A percentile compares a stretch with the other conserved stretches of the same genome.
These are phyloP conservation scores for Eremothecium gossypii DNA, from an alignment of 1,139 yeast species.

Conservation along the genomic window DNA sequence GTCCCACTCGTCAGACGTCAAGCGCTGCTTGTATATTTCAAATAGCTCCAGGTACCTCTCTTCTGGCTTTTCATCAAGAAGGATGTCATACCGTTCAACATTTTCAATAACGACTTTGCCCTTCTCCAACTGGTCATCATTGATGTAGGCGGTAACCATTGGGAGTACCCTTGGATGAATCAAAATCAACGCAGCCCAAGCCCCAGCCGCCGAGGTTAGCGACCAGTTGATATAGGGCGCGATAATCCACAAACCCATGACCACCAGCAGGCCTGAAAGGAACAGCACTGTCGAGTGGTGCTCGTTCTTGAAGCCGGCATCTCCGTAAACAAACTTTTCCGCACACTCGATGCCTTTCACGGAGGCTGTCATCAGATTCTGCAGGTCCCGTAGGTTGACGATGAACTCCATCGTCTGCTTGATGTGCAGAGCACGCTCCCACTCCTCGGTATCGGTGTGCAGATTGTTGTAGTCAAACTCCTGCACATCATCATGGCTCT, in stretches of 20 bases:
- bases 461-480: conserved; percentile 14
- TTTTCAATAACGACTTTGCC: conserved; percentile 22
- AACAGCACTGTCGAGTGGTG: conserved; percentile 49
- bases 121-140: conserved; percentile 17
- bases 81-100: conserved; percentile 41
- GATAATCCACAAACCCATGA: conserved; percentile 38
- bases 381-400: conserved; percentile 36
- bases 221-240: conserved; percentile 68
- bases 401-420: conserved; percentile 32
- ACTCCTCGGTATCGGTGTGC: conserved; percentile 11
- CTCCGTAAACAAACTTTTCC: conserved; percentile 50
- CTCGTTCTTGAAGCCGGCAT: conserved; percentile 70
- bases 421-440: conserved; percentile 19
- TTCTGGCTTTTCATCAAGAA: conserved; percentile 63
- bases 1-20: conserved; percentile 53
- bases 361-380: conserved; percentile 48
- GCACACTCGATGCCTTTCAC: conserved; percentile 43
- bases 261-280: conserved; percentile 37
- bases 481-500: conserved; percentile 29
- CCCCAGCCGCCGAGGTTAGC: conserved; percentile 39
- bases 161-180: conserved; percentile 51
- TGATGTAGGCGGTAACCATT: conserved; percentile 27
- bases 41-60: conserved; percentile 57
- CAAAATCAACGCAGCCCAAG: conserved; percentile 44
- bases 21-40: conserved; percentile 62